These are phyloP conservation scores for Talaromyces atroroseus DNA, from an alignment of 2,329 filamentous ascomycete species.

Conservation along the genomic window DNA sequence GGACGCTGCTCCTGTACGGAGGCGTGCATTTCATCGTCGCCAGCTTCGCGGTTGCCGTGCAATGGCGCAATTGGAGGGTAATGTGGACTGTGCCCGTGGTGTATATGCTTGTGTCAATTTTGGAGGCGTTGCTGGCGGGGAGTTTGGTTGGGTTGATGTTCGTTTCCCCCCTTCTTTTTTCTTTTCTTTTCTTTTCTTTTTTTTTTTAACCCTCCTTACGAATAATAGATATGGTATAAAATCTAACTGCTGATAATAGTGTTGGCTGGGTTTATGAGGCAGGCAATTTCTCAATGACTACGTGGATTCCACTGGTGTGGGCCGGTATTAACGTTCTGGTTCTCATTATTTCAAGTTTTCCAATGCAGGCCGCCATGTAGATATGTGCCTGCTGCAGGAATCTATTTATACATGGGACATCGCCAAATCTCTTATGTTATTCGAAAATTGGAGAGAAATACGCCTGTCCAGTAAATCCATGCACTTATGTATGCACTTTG, in stretches of 20 bases:
- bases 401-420: not conserved
- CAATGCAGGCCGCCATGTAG: conserved; percentile 81
- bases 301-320: conserved; percentile 90
- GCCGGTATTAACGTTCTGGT: conserved; percentile 76
- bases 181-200: not conserved
- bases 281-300: conserved; percentile 85
- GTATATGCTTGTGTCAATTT: conserved; percentile 64
- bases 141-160: conserved; percentile 76
- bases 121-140: conserved; percentile 74
- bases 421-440: not conserved
- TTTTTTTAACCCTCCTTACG: no score
- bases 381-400: not conserved
- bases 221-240: not conserved
- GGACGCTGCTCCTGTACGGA: conserved; percentile 76
- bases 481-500: no score
- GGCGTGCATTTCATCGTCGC: conserved; percentile 69
- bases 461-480: not conserved
- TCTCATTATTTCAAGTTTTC: conserved; percentile 80
- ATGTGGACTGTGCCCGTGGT: conserved; percentile 68
- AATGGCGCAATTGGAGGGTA: conserved; percentile 46
- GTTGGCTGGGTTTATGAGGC: conserved; percentile 74
- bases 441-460: not conserved
- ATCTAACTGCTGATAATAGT: conserved; percentile 38
- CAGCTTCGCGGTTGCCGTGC: conserved; percentile 65
- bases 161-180: conserved; percentile 37